A percentile compares a stretch with the other conserved stretches of the same genome.
Conservation (phyloP, 73 alveolate species). For the Effrenium voratum region DNA sequence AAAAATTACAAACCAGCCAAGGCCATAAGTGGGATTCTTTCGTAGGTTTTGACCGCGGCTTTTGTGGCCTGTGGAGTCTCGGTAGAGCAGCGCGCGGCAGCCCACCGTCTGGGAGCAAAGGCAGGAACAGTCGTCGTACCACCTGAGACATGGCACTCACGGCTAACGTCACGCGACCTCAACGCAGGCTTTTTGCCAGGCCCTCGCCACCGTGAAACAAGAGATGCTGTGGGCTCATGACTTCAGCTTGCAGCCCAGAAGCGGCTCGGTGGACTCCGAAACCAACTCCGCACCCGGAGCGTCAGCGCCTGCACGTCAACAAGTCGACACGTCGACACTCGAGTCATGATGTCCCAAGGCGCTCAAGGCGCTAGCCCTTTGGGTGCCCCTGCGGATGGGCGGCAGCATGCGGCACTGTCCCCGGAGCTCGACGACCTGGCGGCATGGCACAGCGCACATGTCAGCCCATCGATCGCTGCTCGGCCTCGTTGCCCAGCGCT, state of each 20-base stretch:
- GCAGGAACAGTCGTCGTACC: constrained; percentile 31
- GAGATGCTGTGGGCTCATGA: background rate
- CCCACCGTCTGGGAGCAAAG: constrained; percentile 10
- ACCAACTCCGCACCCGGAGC: background rate
- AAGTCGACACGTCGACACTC: no score
- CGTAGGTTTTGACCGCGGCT: background rate
- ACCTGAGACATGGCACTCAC: background rate
- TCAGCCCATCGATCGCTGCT: no score
- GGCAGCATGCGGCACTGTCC: constrained; percentile 43
- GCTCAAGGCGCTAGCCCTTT: no score
- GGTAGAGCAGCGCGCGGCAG: background rate
- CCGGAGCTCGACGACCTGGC: background rate
- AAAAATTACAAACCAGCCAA: no score
- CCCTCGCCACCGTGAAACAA: background rate
- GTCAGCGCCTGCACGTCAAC: background rate
- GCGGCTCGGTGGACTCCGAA: background rate
- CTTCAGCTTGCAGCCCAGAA: background rate
- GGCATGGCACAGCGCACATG: no score
- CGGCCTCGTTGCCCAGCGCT: background rate
- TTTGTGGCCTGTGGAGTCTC: background rate
- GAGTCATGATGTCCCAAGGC: no score
- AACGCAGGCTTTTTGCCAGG: background rate
- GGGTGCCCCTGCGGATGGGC: background rate
- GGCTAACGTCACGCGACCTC: no score
- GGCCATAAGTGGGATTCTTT: no score